These are phyloP conservation scores for Ceratonia siliqua DNA, from an alignment of 306 rosid genomes.

Conservation along the genomic window DNA sequence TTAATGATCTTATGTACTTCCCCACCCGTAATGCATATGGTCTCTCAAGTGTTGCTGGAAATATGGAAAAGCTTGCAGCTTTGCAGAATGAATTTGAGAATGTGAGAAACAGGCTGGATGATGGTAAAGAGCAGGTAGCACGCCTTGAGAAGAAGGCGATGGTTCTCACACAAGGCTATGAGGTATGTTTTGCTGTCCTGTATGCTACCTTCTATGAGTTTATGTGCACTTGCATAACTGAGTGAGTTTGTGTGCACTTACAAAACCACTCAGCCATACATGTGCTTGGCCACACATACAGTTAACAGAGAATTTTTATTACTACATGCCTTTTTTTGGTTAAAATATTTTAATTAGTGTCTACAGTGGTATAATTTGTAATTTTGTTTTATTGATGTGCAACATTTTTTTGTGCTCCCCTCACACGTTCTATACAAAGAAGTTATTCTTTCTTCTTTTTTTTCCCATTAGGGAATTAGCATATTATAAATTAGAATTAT, in stretches of 20 bases:
- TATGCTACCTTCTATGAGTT: no score
- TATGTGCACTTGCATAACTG: slow-evolving; percentile 38
- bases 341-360: not conserved
- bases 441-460: not conserved
- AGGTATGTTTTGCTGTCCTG: slow-evolving; percentile 64
- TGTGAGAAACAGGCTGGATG: slow-evolving; percentile 72
- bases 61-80: slow-evolving; percentile 75
- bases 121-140: slow-evolving; percentile 70
- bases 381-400: no score
- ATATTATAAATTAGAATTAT: not conserved
- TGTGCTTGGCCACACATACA: no score
- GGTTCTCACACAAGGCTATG: slow-evolving; percentile 84
- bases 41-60: slow-evolving; percentile 79
- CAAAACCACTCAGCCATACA: no score
- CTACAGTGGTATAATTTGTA: not conserved
- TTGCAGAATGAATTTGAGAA: slow-evolving; percentile 74
- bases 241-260: no score
- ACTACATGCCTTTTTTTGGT: not conserved
- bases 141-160: slow-evolving; percentile 80
- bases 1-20: slow-evolving; percentile 80
- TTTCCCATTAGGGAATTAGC: not conserved
- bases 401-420: not conserved
- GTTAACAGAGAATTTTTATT: no score
- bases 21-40: slow-evolving; percentile 78
- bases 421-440: no score